Conservation (phyloP, 805 yeast species). For the Candida ponderosae region DNA sequence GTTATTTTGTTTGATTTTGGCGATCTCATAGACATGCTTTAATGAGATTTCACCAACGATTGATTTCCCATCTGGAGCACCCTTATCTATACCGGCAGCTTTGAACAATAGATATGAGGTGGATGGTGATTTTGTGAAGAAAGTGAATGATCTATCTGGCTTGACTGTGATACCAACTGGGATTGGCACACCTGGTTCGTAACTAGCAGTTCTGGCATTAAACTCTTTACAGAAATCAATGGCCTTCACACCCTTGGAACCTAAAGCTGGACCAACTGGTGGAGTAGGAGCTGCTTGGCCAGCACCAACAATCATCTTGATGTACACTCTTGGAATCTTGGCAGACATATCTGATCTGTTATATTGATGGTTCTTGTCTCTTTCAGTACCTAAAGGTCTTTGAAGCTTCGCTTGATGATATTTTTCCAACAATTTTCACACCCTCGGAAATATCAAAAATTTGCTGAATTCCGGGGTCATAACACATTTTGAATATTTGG, state of each 20-base stretch:
- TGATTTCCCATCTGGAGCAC: conserved; percentile 59
- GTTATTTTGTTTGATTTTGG: conserved; percentile 74
- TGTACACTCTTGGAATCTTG: conserved; percentile 54
- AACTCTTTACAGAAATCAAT: conserved; percentile 98
- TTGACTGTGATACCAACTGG: conserved; percentile 80
- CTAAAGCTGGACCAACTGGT: conserved; percentile 98
- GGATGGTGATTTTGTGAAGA: conserved; percentile 86
- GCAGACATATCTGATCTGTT: conserved; percentile 19
- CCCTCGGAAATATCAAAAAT: too few species aligned
- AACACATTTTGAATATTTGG: too few species aligned
- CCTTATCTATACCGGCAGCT: conserved; percentile 76
- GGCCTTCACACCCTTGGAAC: conserved; percentile 97
- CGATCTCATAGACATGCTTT: conserved; percentile 91
- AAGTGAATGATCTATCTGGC: conserved; percentile 87
- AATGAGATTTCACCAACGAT: conserved; percentile 62
- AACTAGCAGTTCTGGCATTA: conserved; percentile 91
- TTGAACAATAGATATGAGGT: conserved; percentile 79
- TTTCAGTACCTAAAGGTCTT: neutral
- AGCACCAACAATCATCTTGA: conserved; percentile 90
- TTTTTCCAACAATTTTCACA: neutral
- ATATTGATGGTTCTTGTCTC: neutral
- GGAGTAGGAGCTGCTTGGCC: conserved; percentile 99
- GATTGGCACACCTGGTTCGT: conserved; percentile 79
- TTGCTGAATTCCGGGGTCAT: too few species aligned
- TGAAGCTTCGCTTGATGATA: too few species aligned